These are phyloP conservation scores for Orbilia oligospora DNA, from an alignment of 2,329 filamentous ascomycete genomes.

Conservation along the genomic window DNA sequence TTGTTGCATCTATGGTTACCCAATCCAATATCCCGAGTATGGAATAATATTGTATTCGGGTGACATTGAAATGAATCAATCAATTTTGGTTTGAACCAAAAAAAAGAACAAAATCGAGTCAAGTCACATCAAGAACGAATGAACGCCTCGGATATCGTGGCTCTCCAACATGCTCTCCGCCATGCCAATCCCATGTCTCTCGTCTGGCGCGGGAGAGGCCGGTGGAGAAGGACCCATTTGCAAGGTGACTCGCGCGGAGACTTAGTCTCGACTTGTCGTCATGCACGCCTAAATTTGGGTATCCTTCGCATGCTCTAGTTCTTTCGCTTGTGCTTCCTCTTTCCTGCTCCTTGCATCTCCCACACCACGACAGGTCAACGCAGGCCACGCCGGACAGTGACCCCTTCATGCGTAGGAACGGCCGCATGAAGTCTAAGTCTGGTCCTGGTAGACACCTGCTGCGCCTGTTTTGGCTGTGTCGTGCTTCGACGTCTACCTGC, in stretches of 20 bases:
- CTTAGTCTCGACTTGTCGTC: conserved; percentile 52
- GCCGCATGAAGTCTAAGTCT: conserved; percentile 53
- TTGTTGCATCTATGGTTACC: conserved; percentile 52
- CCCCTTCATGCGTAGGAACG: conserved; percentile 45
- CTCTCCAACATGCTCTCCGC: conserved; percentile 21
- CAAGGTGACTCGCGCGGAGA: conserved; percentile 39
- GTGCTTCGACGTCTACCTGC: conserved; percentile 55
- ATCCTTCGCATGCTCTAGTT: conserved; percentile 48
- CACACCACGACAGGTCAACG: conserved; percentile 37
- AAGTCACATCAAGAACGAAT: background rate
- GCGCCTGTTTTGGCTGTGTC: conserved; percentile 45
- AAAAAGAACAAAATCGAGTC: too few relatives aligned
- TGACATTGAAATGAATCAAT: conserved; percentile 29
- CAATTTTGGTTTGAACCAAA: conserved; percentile 21
- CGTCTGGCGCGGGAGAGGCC: conserved; percentile 56
- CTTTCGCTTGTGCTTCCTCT: conserved; percentile 59
- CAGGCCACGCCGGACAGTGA: conserved; percentile 38
- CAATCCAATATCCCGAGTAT: conserved; percentile 25
- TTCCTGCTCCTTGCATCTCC: conserved; percentile 49
- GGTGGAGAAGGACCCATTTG: conserved; percentile 45
- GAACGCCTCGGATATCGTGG: conserved; percentile 34
- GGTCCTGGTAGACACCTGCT: conserved; percentile 34
- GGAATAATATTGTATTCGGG: background rate
- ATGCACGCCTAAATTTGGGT: conserved; percentile 60
- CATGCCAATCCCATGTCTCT: conserved; percentile 57